Evolutionary conservation across 441 rosid genomes (phyloP), one percentile per base, ranked within the genome.

Genomic region (Populus tomentosa): DNA sequence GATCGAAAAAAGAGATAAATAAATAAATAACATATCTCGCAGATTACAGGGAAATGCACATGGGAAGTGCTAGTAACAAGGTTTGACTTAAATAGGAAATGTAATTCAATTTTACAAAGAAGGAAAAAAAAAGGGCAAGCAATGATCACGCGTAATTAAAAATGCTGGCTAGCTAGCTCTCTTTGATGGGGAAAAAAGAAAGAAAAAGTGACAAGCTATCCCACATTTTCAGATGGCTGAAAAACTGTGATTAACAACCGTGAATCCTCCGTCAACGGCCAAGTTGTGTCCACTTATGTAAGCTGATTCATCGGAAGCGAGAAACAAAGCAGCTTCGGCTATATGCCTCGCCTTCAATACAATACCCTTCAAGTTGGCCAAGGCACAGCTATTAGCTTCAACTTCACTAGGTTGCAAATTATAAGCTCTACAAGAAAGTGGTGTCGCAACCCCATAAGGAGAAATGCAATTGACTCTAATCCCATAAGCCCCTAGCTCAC

Each of bases 221-320:
- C 23, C 56, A 24, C 18, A 26, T 16, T 18, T n/a, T 68, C 69
- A 69, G 42, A 69, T 53, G 74, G 78, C 73, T 26, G 83, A 69
- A 72, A 26, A 74, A 64, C 81, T 40, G 61, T 74, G 85, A 78
- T 78, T 86, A 72, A 90, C 95, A 73, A 88, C 95, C 56, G 94
- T 82, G 80, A 84, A 89, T 10, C 97, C 98, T 6, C 97, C 98
- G 74, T 92, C 98, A 81, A 92, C 88, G 1, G 84, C 92, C 83
- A 94, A 81, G 79, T 94, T 92, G 75, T 89, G 97, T 6, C 96
- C 95, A 46, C 94, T 94, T 50, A 92, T 78, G 72, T 92, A 92
- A 62, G 85, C 87, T 10, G 98, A 88, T 74, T 90, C 97, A 83
- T 94, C 95, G 0, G 97, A 91, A 33, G 97, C 97, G 46, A 94